These are phyloP conservation scores for Solanum verrucosum DNA, from an alignment of 257 asterid genomes.

Conservation along the genomic window DNA sequence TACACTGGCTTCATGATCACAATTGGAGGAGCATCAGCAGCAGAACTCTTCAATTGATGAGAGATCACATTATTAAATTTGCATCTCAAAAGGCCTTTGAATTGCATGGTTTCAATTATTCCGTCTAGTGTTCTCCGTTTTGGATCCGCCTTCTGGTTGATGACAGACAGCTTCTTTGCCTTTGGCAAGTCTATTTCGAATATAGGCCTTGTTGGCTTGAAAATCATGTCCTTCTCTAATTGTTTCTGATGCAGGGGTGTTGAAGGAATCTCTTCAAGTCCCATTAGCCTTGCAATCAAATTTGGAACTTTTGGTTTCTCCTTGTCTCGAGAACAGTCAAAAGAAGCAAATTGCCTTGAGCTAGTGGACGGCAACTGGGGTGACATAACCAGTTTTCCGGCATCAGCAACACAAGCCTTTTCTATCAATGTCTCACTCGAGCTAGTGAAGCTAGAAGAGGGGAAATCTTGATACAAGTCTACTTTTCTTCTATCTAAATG, in stretches of 20 bases:
- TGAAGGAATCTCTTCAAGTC: constrained; percentile 41
- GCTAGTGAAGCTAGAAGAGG: constrained; percentile 1
- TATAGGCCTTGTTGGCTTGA: constrained; percentile 16
- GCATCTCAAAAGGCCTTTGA: constrained; percentile 42
- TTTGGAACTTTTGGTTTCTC: constrained; percentile 39
- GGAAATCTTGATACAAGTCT: neutral
- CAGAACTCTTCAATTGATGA: neutral
- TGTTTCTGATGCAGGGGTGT: constrained; percentile 1
- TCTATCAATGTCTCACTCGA: constrained; percentile 1
- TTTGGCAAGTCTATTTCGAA: constrained; percentile 50
- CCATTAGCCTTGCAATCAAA: constrained; percentile 77
- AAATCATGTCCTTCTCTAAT: constrained; percentile 15
- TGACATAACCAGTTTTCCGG: constrained; percentile 12
- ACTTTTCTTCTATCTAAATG: neutral
- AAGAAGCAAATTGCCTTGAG: constrained; percentile 36
- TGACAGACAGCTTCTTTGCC: constrained; percentile 28
- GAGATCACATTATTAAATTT: constrained; percentile 2
- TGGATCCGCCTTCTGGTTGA: constrained; percentile 26
- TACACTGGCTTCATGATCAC: constrained; percentile 4
- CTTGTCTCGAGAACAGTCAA: constrained; percentile 21
- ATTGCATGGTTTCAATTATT: constrained; percentile 42
- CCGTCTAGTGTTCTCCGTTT: constrained; percentile 38
- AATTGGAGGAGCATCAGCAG: constrained; percentile 28
- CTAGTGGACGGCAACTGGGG: constrained; percentile 36
- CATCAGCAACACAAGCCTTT: neutral